phyloP scores from a whole-genome alignment of 2,329 filamentous ascomycete species.

The Aureobasidium zeae region DNA sequence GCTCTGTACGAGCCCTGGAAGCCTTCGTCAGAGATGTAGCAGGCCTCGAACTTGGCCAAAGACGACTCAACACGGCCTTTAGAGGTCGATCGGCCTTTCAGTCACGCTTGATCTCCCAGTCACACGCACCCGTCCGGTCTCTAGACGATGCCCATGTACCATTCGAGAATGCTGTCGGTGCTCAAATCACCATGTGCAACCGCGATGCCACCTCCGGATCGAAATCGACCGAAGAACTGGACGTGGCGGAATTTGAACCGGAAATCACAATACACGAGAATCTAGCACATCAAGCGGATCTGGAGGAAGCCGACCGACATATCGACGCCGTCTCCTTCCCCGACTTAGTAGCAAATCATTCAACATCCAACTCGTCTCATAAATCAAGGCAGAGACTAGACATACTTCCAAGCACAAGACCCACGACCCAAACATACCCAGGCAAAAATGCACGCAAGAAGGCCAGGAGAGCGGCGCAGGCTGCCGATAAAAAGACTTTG shows the following conservation, averaged over 20 bases:
- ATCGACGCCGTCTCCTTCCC: slow-evolving; percentile 8
- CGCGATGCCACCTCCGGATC: not conserved
- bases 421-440: not conserved
- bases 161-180: slow-evolving; percentile 11
- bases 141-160: slow-evolving; percentile 18
- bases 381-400: not conserved
- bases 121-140: not conserved
- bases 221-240: not conserved
- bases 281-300: not conserved
- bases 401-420: not conserved
- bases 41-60: slow-evolving; percentile 18
- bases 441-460: slow-evolving; percentile 12
- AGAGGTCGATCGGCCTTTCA: slow-evolving; percentile 14
- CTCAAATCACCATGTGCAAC: not conserved
- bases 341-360: not conserved
- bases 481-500: not conserved
- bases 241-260: slow-evolving; percentile 4
- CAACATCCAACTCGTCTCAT: too few species aligned
- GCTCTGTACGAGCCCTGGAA: slow-evolving; percentile 22
- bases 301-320: not conserved
- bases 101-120: not conserved
- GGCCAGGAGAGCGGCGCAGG: not conserved
- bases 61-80: slow-evolving; percentile 3
- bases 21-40: slow-evolving; percentile 21
- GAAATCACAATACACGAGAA: slow-evolving; percentile 7